Evolutionary conservation across 805 yeast species (phyloP), one percentile per base, ranked within the genome.

Genomic region (Pichia membranifaciens): DNA sequence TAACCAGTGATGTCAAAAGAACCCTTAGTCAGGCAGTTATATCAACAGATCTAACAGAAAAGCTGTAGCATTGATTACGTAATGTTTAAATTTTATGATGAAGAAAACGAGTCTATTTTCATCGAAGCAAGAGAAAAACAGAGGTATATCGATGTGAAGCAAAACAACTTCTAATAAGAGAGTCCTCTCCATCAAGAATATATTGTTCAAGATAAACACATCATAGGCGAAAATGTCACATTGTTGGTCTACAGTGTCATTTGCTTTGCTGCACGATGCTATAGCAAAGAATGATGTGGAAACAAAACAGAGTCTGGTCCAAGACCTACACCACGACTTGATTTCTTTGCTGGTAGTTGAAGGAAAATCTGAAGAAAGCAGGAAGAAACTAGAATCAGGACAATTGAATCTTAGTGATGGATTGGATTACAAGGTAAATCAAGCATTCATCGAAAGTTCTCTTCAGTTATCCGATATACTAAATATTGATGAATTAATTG

Each of bases 401-500:
- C 70, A 65, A 29, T 60, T 82, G 6, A 60, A 59, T 9, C 68
- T 89, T 29, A 66, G 72, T 17, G 81, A 74, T 56, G 82, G 82
- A 21, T 75, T 73, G 13, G 77, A 77, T 40, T 82, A 76, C 55
- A 75, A 76, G 50, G 63, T 90, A 29, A 87, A 85, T 58, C 70
- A 77, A 41, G 77, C 78, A 34, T 90, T 88, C 55, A 71, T 84
- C 35, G 72, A 79, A 44, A 71, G 76, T 4, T 75, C 88, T 0
- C 69, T 80, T 4, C 69, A 71, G 21, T 58, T 84, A 16, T 69
- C 90, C 0, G 86, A 81, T 52, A 80, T 79, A 34, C 70, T 91
- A 44, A 71, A 85, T 43, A 68, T 91, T 44, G 95, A 91, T 63
- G 97, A 91, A 61, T 44, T 85, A 25, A 70, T 76, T 2, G 76